These are phyloP conservation scores for Thalassia testudinum DNA, from an alignment of 116 monocot species.

Conservation along the genomic window DNA sequence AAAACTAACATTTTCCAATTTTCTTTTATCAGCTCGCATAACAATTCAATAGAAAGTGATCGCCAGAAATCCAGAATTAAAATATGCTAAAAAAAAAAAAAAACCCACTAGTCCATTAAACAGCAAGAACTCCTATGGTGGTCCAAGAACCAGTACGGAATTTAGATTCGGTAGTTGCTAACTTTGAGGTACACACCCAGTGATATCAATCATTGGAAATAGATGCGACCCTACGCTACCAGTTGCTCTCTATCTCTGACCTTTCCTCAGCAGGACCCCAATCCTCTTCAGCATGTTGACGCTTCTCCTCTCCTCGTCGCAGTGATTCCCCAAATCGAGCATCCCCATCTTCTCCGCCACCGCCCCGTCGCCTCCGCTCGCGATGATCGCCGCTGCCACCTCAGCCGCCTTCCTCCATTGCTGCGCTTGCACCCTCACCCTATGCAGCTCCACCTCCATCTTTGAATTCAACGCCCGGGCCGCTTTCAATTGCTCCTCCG, in stretches of 20 bases:
- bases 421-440: conserved; percentile 70
- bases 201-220: too few relatives aligned
- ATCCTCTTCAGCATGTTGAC: conserved; percentile 47
- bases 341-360: conserved; percentile 45
- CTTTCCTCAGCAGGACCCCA: conserved; percentile 64
- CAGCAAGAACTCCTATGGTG: too few relatives aligned
- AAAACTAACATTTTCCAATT: too few relatives aligned
- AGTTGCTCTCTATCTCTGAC: conserved; percentile 12
- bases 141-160: too few relatives aligned
- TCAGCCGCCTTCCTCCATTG: conserved; percentile 99
- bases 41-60: too few relatives aligned
- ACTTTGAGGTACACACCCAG: too few relatives aligned
- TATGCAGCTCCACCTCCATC: conserved; percentile 62
- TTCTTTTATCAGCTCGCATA: too few relatives aligned
- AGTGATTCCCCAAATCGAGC: conserved; percentile 36
- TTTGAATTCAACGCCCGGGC: background rate
- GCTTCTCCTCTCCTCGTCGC: conserved; percentile 42
- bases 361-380: conserved; percentile 29
- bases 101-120: too few relatives aligned
- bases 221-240: too few relatives aligned
- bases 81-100: too few relatives aligned
- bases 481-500: background rate
- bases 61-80: too few relatives aligned
- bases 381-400: conserved; percentile 65
- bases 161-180: too few relatives aligned